Evolutionary conservation across 2,329 filamentous ascomycete genomes (phyloP).

Genomic region (Coniella lustricola): DNA sequence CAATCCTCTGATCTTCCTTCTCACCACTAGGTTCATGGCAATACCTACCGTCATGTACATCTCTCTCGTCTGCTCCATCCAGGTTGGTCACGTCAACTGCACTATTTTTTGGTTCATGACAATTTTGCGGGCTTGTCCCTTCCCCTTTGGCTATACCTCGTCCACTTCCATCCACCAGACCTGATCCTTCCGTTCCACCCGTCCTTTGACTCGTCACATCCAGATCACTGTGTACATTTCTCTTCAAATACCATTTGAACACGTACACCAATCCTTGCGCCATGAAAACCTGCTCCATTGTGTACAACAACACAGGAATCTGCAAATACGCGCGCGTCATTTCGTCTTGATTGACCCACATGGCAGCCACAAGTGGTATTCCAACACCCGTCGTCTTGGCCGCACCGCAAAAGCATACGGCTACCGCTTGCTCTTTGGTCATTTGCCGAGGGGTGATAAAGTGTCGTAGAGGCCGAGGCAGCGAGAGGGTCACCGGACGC

Average conservation of each 20-base stretch:
- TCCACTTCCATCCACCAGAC: not conserved
- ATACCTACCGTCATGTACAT: no score
- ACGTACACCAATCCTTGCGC: slow-evolving; percentile 39
- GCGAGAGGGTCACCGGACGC: slow-evolving; percentile 24
- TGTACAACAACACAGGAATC: slow-evolving; percentile 57
- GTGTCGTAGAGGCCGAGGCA: slow-evolving; percentile 26
- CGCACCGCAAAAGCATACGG: slow-evolving; percentile 66
- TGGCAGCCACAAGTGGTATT: slow-evolving; percentile 60
- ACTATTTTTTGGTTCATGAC: no score
- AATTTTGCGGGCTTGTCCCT: no score
- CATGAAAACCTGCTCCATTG: slow-evolving; percentile 48
- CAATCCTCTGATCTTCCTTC: not conserved
- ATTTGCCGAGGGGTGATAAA: slow-evolving; percentile 44
- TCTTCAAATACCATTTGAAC: slow-evolving; percentile 38
- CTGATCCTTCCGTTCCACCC: not conserved
- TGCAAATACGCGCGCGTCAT: slow-evolving; percentile 52
- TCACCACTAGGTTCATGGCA: no score
- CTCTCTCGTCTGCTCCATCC: no score
- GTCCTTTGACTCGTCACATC: slow-evolving; percentile 15
- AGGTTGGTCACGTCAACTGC: no score
- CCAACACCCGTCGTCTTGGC: slow-evolving; percentile 67
- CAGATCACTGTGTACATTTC: slow-evolving; percentile 5
- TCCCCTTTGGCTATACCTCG: no score
- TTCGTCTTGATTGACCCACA: slow-evolving; percentile 53
- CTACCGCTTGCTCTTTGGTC: slow-evolving; percentile 55